Evolutionary conservation across 208 protist genomes (phyloP).

Genomic region (Strigomonas culicis): DNA sequence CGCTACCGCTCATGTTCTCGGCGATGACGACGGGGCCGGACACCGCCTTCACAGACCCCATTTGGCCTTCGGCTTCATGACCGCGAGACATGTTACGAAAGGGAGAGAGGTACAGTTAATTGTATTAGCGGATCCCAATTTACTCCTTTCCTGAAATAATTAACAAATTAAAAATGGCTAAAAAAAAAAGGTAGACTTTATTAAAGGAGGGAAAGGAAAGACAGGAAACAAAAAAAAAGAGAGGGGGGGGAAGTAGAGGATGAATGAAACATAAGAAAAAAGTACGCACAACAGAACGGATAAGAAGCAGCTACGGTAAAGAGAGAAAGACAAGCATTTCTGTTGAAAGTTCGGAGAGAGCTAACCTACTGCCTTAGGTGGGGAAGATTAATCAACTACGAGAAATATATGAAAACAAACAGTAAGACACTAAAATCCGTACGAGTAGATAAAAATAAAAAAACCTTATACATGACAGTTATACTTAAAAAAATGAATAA

Average conservation of each 20-base stretch:
- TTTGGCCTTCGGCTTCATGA: conserved; percentile 76
- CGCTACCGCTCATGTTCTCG: conserved; percentile 98
- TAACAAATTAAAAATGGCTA: neutral
- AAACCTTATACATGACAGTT: neutral
- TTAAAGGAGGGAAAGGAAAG: neutral
- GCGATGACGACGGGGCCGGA: conserved; percentile 99
- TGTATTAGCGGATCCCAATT: conserved; percentile 2
- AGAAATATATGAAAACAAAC: too few species aligned
- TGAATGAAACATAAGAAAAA: neutral
- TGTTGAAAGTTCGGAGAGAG: too few species aligned
- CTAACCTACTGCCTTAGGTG: too few species aligned
- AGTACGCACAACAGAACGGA: neutral
- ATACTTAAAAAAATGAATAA: neutral
- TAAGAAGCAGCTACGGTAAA: conserved; percentile 16
- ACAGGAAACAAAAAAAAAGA: conserved; percentile 9
- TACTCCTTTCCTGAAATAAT: neutral
- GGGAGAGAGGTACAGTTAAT: neutral
- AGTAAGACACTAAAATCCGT: too few species aligned
- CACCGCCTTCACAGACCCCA: conserved; percentile 88
- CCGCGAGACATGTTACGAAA: conserved; percentile 20
- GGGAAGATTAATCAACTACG: too few species aligned
- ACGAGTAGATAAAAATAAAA: neutral
- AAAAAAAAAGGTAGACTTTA: conserved; percentile 13
- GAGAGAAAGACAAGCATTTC: too few species aligned
- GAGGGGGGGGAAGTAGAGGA: neutral